Base-by-base conservation (phyloP, 805 yeast genomes). In the Metschnikowia vanudenii region DNA sequence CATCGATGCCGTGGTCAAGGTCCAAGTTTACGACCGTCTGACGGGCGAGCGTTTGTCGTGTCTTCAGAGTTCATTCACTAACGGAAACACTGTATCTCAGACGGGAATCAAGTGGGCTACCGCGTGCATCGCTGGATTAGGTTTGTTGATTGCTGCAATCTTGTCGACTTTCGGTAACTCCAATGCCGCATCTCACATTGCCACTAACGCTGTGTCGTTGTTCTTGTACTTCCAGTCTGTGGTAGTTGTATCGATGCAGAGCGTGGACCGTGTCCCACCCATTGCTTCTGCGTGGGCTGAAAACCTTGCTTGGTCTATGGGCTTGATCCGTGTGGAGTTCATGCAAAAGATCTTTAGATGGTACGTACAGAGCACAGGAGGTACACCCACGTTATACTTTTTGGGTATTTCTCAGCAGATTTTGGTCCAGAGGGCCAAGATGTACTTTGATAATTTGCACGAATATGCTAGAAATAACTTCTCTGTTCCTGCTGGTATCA, bases 271-370 rank as follows among this genome's bases (percentile, higher is more conserved):
- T 47, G 84, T 88, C 4, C 97, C 97, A 8, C 97, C 97, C 14
- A 88, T 91, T 59, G 97, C 96, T 8, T 77, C 86, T 11, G 82
- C 96, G 9, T 91, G 97, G 97, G 74, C 90, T 6, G 95, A 88
- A 64, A 90, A 91, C 61, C 73, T 91, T 59, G 90, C 89, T 24
- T 91, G 97, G 97, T 88, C 96, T 1, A 87, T 91, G 86, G 97
- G 97, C 2, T 74, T 91, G 49, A 88, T 91, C 56, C 74, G 84
- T 62, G 78, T 86, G 34, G 58, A 61, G 2, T 91, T 90, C 62
- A 87, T 91, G 96, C 96, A 91, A 67, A 71, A 80, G 50, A 83
- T 87, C 51, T 84, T 87, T 64, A 73, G 92, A 57, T 87, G 95
- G 95, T 87, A 83, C 57, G 80, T 87, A 37, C 90, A 87, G 62